Evolutionary conservation across 805 yeast genomes (phyloP).

Genomic region (Hanseniaspora hatyaiensis): DNA sequence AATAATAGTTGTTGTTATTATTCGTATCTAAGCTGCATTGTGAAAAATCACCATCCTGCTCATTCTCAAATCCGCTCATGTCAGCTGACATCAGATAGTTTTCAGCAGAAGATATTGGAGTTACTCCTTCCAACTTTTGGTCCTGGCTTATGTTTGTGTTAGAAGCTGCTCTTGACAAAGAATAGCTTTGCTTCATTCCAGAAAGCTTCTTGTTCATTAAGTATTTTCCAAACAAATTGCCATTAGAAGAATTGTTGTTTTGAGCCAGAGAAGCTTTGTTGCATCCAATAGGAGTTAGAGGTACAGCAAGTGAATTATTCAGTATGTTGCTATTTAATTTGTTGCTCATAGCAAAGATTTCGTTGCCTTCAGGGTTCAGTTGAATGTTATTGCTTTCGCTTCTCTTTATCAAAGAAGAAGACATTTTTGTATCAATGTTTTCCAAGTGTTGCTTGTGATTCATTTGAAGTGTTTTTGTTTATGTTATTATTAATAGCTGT

Average conservation of each 20-base stretch:
- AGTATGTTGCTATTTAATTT: too few relatives aligned
- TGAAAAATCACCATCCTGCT: constrained; percentile 2
- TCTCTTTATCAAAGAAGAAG: neutral
- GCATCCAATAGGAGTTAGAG: constrained; percentile 16
- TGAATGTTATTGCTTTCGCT: neutral
- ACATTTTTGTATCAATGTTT: neutral
- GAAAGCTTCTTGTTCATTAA: constrained; percentile 12
- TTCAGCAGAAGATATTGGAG: neutral
- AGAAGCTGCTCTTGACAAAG: constrained; percentile 3
- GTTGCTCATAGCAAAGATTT: constrained; percentile 2
- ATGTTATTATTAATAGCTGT: too few relatives aligned
- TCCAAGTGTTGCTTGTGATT: neutral
- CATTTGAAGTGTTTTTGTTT: neutral
- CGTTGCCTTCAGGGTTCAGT: constrained; percentile 4
- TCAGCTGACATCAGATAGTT: neutral
- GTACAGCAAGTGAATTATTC: constrained; percentile 8
- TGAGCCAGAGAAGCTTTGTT: constrained; percentile 4
- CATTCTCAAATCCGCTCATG: constrained; percentile 9
- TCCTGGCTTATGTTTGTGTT: neutral
- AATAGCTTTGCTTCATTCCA: neutral
- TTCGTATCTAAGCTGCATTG: constrained; percentile 1
- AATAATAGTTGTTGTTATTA: constrained; percentile 5
- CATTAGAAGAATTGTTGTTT: neutral
- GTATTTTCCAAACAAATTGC: constrained; percentile 12
- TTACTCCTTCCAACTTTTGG: neutral